Base-by-base conservation (phyloP, 371 early-diverging fungal genomes). In the Rhizomucor miehei region DNA sequence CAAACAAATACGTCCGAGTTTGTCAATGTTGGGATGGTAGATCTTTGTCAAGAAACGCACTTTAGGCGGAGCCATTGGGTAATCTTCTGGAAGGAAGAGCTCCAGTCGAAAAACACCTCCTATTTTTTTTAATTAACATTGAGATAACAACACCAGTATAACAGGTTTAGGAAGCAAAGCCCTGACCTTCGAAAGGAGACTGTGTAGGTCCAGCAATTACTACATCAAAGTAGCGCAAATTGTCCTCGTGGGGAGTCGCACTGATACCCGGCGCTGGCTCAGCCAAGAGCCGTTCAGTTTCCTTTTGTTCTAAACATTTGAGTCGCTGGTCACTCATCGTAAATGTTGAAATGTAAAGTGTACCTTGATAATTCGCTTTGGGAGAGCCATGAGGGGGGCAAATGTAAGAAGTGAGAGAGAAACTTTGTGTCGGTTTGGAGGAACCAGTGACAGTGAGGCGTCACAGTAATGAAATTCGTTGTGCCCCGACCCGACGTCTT, bases 21-120 rank as follows among this genome's bases (percentile, higher is more conserved):
- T 93, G 77, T 99, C 99, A 68, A 99, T 97, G 75, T 99, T 99
- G 35, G 99, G 99, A 79, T 99, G 99, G 80, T 98, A 99, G 69
- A 99, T 98, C 71, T 92, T 91, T 48, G 99, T 97, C 71, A 99
- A 71, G 73, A 99, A 99, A 35, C 95, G 92, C 44, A 99, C 95
- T 71, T 95, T 95, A 48, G 99, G 99, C 36, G 99, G 98, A 2
- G 90, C 89, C 94, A 97, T 95, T 25, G 99, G 99, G 66, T 99
- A 99, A 38, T 95, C 96, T 56, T 98, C 98, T 44, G 98, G 96
- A 62, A 99, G 79, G 65, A 92, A 94, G 43, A 99, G 80, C 62
- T 97, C 98, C 52, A 99, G 82, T 60, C 88, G 93, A 79, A 99
- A 99, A 16, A 84, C 81, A 16, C 99, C 99, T 54, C 95, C 98